Percentiles rank a stretch among this genome's conserved stretches.
Conservation (phyloP, 805 yeast species). For the Ogataea salicorniae region DNA sequence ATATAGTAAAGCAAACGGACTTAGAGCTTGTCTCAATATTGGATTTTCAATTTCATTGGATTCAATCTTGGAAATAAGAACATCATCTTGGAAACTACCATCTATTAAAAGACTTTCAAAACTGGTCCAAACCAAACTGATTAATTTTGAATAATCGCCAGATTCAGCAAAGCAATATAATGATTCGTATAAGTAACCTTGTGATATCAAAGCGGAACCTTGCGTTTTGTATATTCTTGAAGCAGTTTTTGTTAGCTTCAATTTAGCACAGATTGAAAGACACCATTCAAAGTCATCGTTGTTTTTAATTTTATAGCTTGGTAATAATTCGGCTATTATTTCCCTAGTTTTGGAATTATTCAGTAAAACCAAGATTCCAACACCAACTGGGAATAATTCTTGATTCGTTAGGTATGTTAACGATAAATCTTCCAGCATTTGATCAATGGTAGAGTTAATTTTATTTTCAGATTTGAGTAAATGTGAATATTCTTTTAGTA, state of each 20-base stretch:
- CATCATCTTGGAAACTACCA: conserved; percentile 49
- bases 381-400: conserved; percentile 58
- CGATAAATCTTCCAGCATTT: conserved; percentile 49
- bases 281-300: conserved; percentile 82
- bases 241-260: conserved; percentile 56
- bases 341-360: conserved; percentile 39
- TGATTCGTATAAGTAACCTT: conserved; percentile 48
- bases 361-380: conserved; percentile 53
- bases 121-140: conserved; percentile 51
- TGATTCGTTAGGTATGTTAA: conserved; percentile 48
- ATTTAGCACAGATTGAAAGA: conserved; percentile 63
- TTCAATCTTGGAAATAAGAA: conserved; percentile 26
- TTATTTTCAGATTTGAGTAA: conserved; percentile 10
- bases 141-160: conserved; percentile 49
- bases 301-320: conserved; percentile 54
- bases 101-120: conserved; percentile 55
- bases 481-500: conserved; percentile 37
- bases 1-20: conserved; percentile 65
- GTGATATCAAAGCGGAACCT: conserved; percentile 32
- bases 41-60: conserved; percentile 35
- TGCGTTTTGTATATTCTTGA: conserved; percentile 49
- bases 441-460: conserved; percentile 23
- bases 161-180: conserved; percentile 60
- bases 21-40: conserved; percentile 57
- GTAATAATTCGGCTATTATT: conserved; percentile 53